Percentiles rank a stretch among this genome's conserved stretches.
These are phyloP conservation scores for Phyllosticta citrichinensis DNA, from an alignment of 2,329 filamentous ascomycete genomes.

Conservation along the genomic window DNA sequence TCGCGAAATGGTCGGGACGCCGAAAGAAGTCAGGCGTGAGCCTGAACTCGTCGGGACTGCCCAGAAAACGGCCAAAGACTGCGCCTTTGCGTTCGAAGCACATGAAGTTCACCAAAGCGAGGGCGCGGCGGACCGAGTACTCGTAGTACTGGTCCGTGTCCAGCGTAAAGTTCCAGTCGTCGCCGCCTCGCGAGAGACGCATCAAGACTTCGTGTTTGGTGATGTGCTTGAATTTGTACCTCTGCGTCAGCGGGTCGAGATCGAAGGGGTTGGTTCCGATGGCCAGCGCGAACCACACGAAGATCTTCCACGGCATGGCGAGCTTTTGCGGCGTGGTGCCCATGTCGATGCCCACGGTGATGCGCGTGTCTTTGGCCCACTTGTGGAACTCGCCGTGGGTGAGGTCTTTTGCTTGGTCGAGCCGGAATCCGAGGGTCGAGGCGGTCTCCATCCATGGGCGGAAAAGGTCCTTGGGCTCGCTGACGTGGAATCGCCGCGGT, in stretches of 20 bases:
- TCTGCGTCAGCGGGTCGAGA: neutral
- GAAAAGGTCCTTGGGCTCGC: neutral
- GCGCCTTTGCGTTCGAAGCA: neutral
- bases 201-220: neutral
- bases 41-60: neutral
- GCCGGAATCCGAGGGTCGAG: neutral
- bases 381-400: neutral
- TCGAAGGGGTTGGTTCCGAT: neutral
- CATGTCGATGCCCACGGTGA: neutral
- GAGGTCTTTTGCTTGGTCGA: neutral
- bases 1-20: neutral
- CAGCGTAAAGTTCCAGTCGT: neutral
- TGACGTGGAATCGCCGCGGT: neutral
- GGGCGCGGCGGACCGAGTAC: neutral
- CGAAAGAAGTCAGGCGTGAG: neutral
- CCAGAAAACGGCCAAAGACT: neutral
- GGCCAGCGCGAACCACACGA: neutral
- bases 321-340: neutral
- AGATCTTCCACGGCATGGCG: neutral
- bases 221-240: neutral
- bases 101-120: neutral
- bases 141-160: neutral
- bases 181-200: neutral
- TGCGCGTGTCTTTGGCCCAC: neutral
- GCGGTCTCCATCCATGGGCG: neutral